phyloP scores from a whole-genome alignment of 202 grass and related monocot species.

The Musa balbisiana region DNA sequence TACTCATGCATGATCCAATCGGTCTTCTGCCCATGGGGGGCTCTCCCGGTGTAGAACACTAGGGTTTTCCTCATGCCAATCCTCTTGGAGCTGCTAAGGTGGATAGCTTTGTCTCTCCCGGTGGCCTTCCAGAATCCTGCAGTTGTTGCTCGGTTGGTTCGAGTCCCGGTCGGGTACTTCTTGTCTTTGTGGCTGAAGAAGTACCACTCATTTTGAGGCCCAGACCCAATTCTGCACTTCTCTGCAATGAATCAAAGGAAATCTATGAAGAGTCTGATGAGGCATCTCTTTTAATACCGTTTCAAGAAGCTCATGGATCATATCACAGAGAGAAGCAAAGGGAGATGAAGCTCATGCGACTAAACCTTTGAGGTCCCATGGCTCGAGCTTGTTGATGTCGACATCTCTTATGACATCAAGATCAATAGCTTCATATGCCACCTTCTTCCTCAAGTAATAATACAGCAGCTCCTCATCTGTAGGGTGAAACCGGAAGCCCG shows the following conservation, averaged over 20 bases:
- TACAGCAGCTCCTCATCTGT: not conserved
- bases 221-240: not conserved
- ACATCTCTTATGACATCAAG: not conserved
- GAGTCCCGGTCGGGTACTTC: not conserved
- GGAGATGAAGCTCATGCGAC: not conserved
- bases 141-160: not conserved
- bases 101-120: not conserved
- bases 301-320: not conserved
- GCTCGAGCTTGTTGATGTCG: not conserved
- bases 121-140: not conserved
- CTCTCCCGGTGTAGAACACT: not conserved
- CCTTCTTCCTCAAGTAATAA: not conserved
- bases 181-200: conserved; percentile 2
- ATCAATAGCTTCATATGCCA: not conserved
- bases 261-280: not conserved
- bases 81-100: not conserved
- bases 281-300: not conserved
- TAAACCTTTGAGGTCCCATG: not conserved
- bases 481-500: not conserved
- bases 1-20: not conserved
- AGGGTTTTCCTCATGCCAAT: not conserved
- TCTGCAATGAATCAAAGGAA: not conserved
- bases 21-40: not conserved
- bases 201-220: not conserved
- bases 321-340: not conserved